Base-by-base conservation (phyloP, 2,329 filamentous ascomycete species). In the Arthrobotrys megalospora region DNA sequence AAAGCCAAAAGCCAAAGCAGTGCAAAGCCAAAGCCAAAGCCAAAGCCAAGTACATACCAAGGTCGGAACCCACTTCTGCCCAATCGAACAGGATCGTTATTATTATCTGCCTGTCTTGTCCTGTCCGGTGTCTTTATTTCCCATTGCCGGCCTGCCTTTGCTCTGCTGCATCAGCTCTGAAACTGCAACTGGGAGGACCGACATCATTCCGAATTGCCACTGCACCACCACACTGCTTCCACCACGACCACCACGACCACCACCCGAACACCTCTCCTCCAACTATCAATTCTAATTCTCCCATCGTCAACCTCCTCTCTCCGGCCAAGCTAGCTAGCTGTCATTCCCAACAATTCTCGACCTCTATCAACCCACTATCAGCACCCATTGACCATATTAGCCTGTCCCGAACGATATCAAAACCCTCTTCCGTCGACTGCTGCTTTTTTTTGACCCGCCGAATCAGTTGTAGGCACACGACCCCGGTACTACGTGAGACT, bases 121-220 rank as follows among this genome's bases (percentile, higher is more conserved):
- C 11, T 16, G 28, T 52, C 36, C 24, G 24, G 24, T 34, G 21
- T 53, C 34, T 52, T 41, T 28, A 38, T 67, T 53, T 38, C 47
- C 32, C 45, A 14, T 16, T 32, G 2, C 19, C 53, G 24, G 11
- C 62, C 24, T 65, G 28, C 47, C 45, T 19, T 10, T 16, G 12
- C 16, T 34, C 34, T 41, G 21, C 19, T 47, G 16, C 45, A 64
- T 12, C 45, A 3, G 32, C 28, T 19, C 19, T 34, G 52, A 7
- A 38, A 19, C 43, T 64, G 58, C 19, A 28, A 52, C 53, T 41
- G 53, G 36, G 48, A 45, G 38, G 58, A 62, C 72, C 65, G 72
- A 76, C 72, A 65, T 76, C 65, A 69, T 70, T 76, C 72, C 72
- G 72, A 66, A 58, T 76, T 76, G 72, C 72, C 72, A 76, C 72